Conservation (phyloP, 1,139 yeast species). For the Geotrichum fermentans region DNA sequence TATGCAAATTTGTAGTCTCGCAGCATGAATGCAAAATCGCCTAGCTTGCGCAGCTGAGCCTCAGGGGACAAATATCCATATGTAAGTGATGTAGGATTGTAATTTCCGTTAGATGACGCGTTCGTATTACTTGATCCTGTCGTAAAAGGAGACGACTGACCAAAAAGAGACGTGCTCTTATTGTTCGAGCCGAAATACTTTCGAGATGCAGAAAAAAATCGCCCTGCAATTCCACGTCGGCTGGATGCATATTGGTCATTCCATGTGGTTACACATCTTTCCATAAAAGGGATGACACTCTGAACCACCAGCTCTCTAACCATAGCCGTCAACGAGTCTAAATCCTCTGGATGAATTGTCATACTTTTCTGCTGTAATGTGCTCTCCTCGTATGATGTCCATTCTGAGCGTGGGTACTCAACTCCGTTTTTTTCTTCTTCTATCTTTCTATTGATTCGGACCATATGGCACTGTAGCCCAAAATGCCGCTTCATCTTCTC, state of each 20-base stretch:
- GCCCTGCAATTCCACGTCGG: conserved; percentile 64
- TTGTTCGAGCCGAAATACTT: conserved; percentile 44
- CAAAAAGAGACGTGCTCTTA: conserved; percentile 28
- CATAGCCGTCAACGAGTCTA: conserved; percentile 41
- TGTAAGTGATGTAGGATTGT: conserved; percentile 47
- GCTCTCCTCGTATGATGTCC: conserved; percentile 8
- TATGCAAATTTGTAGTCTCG: conserved; percentile 85
- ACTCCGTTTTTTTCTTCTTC: conserved; percentile 9
- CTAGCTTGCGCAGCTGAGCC: conserved; percentile 71
- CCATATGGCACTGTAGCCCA: conserved; percentile 38
- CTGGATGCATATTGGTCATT: conserved; percentile 68
- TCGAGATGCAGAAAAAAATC: conserved; percentile 65
- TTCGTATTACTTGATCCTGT: conserved; percentile 25
- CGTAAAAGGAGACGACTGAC: conserved; percentile 34
- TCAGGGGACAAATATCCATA: conserved; percentile 65
- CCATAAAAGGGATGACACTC: conserved; percentile 73
- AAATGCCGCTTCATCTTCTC: conserved; percentile 38
- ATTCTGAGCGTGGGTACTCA: conserved; percentile 10
- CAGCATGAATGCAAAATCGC: conserved; percentile 87
- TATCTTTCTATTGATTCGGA: conserved; percentile 26
- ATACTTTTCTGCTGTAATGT: neutral
- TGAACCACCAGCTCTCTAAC: conserved; percentile 54
- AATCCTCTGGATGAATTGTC: conserved; percentile 38
- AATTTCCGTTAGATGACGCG: conserved; percentile 27
- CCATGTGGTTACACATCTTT: conserved; percentile 67